Evolutionary conservation across 192 early-diverging fungal species (phyloP), one percentile per base, ranked within the genome.

Genomic region (Coemansia sp.): DNA sequence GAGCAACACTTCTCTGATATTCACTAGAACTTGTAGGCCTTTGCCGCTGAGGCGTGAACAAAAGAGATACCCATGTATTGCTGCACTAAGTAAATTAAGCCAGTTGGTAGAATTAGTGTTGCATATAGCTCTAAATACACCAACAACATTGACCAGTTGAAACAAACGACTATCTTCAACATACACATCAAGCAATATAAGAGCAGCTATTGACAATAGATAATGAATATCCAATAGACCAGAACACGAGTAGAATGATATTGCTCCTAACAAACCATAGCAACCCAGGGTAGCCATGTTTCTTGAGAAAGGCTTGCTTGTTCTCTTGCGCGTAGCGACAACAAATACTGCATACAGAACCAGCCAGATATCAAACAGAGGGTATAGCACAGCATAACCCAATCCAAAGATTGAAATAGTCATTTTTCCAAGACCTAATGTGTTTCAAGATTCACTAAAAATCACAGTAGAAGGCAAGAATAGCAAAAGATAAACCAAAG

Each of bases 11-110:
- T 59, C 7, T 7, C 19, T 50, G 16, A 50, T 50, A 17, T 50
- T 17, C 14, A 14, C 49, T 19, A 50, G 14, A 14, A 38, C 25
- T 16, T 32, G 17, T 14, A 49, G 58, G 40, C 49, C 54, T 14
- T 64, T 63, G 1, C 12, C 19, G 7, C 67, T 64, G 12, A 75
- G 74, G 59, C 61, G 39, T 6, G 45, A 14, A 25, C 70, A 19
- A 5, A 70, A 7, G 22, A 75, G 39, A 12, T 37, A 63, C 0
- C 39, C 4, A 20, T 70, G 40, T 37, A 70, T 16, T 6, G 56
- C 5, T 1, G 44, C 45, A 54, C 19, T 22, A 7, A 53, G 4
- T 9, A 53, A 9, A 7, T 2, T 53, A 7, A 22, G 19, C 7
- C 50, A 17, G 1, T 9, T 0, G 1, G 7, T 5, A 53, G 8